A percentile compares a stretch with the other conserved stretches of the same genome.
Conservation (phyloP, 257 asterid genomes). For the Primulina tabacum region DNA sequence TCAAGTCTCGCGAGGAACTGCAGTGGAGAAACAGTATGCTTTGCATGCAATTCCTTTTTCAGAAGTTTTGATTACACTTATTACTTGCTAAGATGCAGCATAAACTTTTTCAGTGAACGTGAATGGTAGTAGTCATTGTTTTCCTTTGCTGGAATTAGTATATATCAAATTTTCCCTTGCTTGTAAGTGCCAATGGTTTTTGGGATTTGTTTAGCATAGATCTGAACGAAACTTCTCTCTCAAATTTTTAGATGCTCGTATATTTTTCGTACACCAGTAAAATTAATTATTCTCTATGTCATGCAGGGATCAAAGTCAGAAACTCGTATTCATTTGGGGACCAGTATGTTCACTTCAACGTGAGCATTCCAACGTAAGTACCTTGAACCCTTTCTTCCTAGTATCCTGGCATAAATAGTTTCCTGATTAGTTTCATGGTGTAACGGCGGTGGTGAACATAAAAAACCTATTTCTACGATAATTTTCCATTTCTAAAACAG, state of each 20-base stretch:
- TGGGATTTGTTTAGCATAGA: background rate
- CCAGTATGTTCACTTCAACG: slow-evolving; percentile 83
- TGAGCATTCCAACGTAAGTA: slow-evolving; percentile 88
- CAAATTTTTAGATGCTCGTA: background rate
- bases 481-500: background rate
- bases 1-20: background rate
- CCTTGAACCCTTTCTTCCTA: background rate
- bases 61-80: too few relatives aligned
- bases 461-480: background rate
- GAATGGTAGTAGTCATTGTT: too few relatives aligned
- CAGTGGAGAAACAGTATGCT: background rate
- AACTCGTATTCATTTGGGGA: slow-evolving; percentile 75
- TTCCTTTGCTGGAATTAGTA: background rate
- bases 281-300: slow-evolving; percentile 1
- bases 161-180: too few relatives aligned
- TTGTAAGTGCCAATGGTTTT: too few relatives aligned
- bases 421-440: background rate
- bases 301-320: slow-evolving; percentile 75
- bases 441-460: background rate
- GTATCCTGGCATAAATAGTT: background rate
- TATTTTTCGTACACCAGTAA: background rate
- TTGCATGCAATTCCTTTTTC: background rate
- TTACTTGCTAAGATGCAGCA: too few relatives aligned
- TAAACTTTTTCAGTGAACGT: too few relatives aligned
- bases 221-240: background rate